Percentiles rank a stretch among this genome's conserved stretches.
Conservation (phyloP, 768 basidiomycete genomes). For the Leccinellum rugosiceps region DNA sequence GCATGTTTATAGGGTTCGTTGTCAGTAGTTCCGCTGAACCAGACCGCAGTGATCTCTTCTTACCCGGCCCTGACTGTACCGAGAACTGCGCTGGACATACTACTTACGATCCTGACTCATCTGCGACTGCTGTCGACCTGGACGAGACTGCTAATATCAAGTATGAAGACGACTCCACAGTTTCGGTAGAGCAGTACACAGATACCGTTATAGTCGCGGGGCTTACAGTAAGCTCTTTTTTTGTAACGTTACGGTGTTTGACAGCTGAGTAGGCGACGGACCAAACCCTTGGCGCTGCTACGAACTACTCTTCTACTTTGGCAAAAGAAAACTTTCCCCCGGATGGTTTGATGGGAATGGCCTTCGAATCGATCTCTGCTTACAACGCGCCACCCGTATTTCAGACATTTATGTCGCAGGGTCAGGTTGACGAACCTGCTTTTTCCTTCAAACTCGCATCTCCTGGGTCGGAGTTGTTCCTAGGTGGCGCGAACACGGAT, state of each 20-base stretch:
- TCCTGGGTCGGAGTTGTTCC: constrained; percentile 41
- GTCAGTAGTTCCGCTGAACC: background rate
- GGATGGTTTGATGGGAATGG: constrained; percentile 40
- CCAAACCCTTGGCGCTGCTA: constrained; percentile 14
- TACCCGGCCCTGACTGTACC: constrained; percentile 23
- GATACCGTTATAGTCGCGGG: constrained; percentile 8
- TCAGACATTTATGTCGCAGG: constrained; percentile 39
- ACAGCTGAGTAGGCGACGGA: constrained; percentile 2
- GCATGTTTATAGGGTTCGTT: background rate
- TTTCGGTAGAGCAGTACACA: background rate
- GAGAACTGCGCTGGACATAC: constrained; percentile 27
- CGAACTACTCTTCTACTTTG: constrained; percentile 2
- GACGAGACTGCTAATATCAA: background rate
- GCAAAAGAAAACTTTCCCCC: constrained; percentile 1
- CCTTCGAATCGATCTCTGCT: constrained; percentile 35
- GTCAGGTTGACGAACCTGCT: constrained; percentile 26
- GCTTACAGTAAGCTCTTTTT: background rate
- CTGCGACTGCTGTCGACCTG: constrained; percentile 5
- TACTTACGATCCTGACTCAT: constrained; percentile 28
- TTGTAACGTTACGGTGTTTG: background rate
- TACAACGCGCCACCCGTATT: constrained; percentile 36
- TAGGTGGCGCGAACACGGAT: constrained; percentile 47
- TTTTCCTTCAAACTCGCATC: constrained; percentile 50
- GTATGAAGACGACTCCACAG: background rate
- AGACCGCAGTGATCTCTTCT: constrained; percentile 21